phyloP scores from a whole-genome alignment of 1,139 yeast genomes.

The Blastobotrys raffinosifermentans region DNA sequence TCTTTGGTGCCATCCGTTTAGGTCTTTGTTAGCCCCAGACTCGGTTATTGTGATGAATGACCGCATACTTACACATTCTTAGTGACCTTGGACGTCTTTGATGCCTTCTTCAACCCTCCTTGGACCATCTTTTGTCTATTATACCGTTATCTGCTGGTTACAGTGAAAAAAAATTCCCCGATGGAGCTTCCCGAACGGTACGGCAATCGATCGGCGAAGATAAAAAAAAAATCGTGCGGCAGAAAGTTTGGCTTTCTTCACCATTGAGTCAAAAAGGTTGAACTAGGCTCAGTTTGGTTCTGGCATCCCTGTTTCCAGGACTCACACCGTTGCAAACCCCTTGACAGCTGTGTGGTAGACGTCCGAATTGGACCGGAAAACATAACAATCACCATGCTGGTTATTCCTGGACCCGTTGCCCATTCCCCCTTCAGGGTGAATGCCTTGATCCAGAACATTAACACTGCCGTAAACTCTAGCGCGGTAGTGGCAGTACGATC shows the following conservation, averaged over 20 bases:
- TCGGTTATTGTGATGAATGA: slow-evolving; percentile 10
- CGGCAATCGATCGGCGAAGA: too few relatives aligned
- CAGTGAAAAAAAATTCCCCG: too few relatives aligned
- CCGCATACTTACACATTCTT: slow-evolving; percentile 14
- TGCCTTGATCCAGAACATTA: slow-evolving; percentile 65
- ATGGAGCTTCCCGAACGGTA: too few relatives aligned
- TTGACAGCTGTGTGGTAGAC: not conserved
- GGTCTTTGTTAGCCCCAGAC: slow-evolving; percentile 39
- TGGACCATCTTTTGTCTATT: slow-evolving; percentile 63
- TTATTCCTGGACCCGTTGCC: slow-evolving; percentile 87
- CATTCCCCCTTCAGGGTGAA: slow-evolving; percentile 80
- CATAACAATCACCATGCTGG: slow-evolving; percentile 44
- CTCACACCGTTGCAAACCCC: slow-evolving; percentile 5
- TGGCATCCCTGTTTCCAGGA: slow-evolving; percentile 3
- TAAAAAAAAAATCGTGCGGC: too few relatives aligned
- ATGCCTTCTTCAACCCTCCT: slow-evolving; percentile 42
- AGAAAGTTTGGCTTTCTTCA: too few relatives aligned
- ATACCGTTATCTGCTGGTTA: too few relatives aligned
- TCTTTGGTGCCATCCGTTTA: slow-evolving; percentile 69
- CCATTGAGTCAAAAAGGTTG: too few relatives aligned
- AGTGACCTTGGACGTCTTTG: slow-evolving; percentile 20
- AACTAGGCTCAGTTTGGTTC: too few relatives aligned
- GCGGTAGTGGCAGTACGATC: slow-evolving; percentile 68
- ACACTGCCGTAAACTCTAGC: slow-evolving; percentile 57
- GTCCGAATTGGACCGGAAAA: not conserved